phyloP scores from a whole-genome alignment of 331 rosid species.

The Arachis monticola region DNA sequence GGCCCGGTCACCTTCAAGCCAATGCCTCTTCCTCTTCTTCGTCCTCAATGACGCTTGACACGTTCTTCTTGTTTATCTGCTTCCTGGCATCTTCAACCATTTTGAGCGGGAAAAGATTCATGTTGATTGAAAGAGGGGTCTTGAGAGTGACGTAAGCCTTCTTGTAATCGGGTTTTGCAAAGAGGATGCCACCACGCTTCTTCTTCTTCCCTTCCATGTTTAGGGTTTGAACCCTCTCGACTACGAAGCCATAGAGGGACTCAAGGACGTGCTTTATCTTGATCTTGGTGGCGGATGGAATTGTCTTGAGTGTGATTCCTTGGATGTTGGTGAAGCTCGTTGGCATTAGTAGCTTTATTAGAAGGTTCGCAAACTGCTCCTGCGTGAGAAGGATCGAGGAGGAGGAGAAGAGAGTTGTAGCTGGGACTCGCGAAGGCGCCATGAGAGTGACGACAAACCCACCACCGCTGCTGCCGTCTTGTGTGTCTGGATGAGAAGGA shows the following conservation, averaged over 20 bases:
- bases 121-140: constrained; percentile 63
- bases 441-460: too few relatives aligned
- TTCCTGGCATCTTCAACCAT: constrained; percentile 59
- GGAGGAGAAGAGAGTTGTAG: too few relatives aligned
- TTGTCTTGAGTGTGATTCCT: constrained; percentile 84
- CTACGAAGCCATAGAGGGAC: constrained; percentile 91
- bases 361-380: constrained; percentile 78
- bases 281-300: constrained; percentile 89
- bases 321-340: constrained; percentile 65
- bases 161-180: constrained; percentile 82
- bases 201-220: constrained; percentile 96
- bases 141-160: constrained; percentile 85
- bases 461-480: too few relatives aligned
- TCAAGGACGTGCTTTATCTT: constrained; percentile 94
- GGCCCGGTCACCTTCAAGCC: constrained; percentile 61
- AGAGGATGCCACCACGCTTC: constrained; percentile 69
- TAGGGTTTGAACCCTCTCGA: constrained; percentile 79
- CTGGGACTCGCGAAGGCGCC: too few relatives aligned
- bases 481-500: too few relatives aligned
- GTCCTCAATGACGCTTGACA: constrained; percentile 63
- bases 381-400: too few relatives aligned
- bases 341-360: constrained; percentile 89
- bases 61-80: constrained; percentile 54
- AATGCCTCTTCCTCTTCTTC: constrained; percentile 60
- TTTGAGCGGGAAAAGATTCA: constrained; percentile 65